These are phyloP conservation scores for Cercospora canescens DNA, from an alignment of 2,329 filamentous ascomycete species.

Conservation along the genomic window DNA sequence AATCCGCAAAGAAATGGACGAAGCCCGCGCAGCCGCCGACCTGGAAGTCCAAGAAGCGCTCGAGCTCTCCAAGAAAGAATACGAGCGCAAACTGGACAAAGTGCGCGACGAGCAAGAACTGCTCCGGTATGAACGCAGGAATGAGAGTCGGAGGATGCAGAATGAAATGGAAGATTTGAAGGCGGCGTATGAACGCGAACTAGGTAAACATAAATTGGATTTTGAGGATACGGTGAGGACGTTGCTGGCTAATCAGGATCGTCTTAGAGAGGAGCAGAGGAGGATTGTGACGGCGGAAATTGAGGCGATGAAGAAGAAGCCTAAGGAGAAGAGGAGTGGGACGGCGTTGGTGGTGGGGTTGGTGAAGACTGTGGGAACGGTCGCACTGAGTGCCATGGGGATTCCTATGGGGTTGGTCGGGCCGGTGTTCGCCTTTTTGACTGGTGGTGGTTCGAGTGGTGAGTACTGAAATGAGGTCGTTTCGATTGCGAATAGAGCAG, in stretches of 20 bases:
- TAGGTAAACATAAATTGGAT: neutral
- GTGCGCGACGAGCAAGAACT: neutral
- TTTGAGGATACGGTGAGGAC: neutral
- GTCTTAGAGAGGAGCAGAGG: neutral
- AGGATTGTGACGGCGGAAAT: neutral
- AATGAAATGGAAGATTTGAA: neutral
- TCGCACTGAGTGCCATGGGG: neutral
- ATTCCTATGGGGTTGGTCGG: neutral
- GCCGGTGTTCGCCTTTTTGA: neutral
- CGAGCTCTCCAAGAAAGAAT: neutral
- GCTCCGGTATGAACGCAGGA: neutral
- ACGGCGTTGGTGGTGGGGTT: neutral
- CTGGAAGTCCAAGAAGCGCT: neutral
- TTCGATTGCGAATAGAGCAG: too few relatives aligned
- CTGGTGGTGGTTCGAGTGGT: neutral
- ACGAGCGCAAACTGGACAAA: neutral
- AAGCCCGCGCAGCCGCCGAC: neutral
- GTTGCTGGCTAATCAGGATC: neutral
- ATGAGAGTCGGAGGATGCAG: neutral
- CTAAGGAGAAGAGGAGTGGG: neutral
- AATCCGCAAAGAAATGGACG: neutral
- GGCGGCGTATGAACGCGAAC: neutral
- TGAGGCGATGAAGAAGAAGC: conserved; percentile 3
- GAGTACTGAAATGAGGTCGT: neutral
- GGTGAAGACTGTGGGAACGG: neutral